Evolutionary conservation across 1,139 yeast species (phyloP), one percentile per base, ranked within the genome.

Genomic region (Scheffersomyces segobiensis): DNA sequence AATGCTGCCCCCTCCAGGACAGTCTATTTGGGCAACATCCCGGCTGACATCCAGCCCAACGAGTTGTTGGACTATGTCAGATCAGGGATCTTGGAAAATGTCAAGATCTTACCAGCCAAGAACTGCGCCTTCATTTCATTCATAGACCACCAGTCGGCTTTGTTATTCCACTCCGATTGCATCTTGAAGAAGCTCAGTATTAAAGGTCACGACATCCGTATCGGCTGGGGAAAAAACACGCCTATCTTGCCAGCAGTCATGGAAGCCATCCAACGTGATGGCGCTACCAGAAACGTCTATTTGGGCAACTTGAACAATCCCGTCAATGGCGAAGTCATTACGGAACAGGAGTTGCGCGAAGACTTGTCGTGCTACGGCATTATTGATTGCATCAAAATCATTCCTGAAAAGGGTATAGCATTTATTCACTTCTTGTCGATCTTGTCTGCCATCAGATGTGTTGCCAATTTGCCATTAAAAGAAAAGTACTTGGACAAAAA

Each of bases 261-360:
- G 62, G 83, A 85, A 59, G 90, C 95, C 21, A 91, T 93, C 54
- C 88, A 88, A 64, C 86, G 89, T 63, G 93, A 92, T 64, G 93
- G 93, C 49, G 98, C 98, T 10, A 91, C 98, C 5, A 84, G 98
- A 75, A 91, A 91, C 67, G 96, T 95, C 20, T 93, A 90, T 70
- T 80, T 95, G 61, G 96, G 97, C 24, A 87, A 86, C 66, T 78
- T 93, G 57, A 86, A 85, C 54, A 78, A 80, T 58, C 82, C 83
- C 6, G 70, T 72, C 42, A 76, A 72, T 39, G 83, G 83, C 14
- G 75, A 77, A 63, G 78, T 78, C 53, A 78, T 89, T 55, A 79
- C 90, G 21, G 90, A 87, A 69, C 84, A 82, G 52, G 88, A 86
- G 65, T 75, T 85, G 59, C 69, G 76, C 59, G 77, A 75, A 50